Evolutionary conservation across 768 basidiomycete species (phyloP).

Genomic region (Myochromella boudieri): DNA sequence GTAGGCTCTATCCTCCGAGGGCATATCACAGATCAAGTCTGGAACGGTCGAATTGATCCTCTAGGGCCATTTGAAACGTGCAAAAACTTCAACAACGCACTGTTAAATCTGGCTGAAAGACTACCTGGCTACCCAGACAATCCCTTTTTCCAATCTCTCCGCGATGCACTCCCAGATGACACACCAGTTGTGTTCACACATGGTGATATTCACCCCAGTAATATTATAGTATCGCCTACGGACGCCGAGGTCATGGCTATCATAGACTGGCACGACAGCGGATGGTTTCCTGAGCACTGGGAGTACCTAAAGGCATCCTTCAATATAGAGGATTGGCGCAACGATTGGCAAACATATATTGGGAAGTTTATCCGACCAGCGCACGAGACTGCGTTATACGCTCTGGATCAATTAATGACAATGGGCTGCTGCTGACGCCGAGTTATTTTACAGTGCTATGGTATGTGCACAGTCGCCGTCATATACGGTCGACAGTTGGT

Average conservation of each 20-base stretch:
- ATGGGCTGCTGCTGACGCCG: too few species aligned
- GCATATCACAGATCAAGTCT: slow-evolving; percentile 9
- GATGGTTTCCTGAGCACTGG: slow-evolving; percentile 20
- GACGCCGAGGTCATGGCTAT: slow-evolving; percentile 17
- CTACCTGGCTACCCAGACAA: slow-evolving; percentile 10
- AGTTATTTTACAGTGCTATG: too few species aligned
- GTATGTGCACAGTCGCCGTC: too few species aligned
- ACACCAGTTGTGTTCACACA: slow-evolving; percentile 7
- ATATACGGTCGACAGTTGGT: too few species aligned
- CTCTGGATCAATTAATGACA: too few species aligned
- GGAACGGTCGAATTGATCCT: too few species aligned
- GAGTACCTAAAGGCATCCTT: slow-evolving; percentile 14
- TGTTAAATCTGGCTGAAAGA: slow-evolving; percentile 3
- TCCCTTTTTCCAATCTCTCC: slow-evolving; percentile 7
- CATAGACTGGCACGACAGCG: slow-evolving; percentile 20
- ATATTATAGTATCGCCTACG: slow-evolving; percentile 2
- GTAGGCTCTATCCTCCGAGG: slow-evolving; percentile 8
- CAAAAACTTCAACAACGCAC: slow-evolving; percentile 8
- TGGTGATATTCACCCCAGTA: neutral
- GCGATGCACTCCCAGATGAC: slow-evolving; percentile 9
- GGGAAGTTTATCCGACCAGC: neutral
- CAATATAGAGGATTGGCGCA: neutral
- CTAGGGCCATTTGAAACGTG: slow-evolving; percentile 7
- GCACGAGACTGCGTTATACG: neutral
- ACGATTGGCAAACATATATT: neutral